phyloP scores from a whole-genome alignment of 2,329 filamentous ascomycete species.

The Byssoonygena ceratinophila region DNA sequence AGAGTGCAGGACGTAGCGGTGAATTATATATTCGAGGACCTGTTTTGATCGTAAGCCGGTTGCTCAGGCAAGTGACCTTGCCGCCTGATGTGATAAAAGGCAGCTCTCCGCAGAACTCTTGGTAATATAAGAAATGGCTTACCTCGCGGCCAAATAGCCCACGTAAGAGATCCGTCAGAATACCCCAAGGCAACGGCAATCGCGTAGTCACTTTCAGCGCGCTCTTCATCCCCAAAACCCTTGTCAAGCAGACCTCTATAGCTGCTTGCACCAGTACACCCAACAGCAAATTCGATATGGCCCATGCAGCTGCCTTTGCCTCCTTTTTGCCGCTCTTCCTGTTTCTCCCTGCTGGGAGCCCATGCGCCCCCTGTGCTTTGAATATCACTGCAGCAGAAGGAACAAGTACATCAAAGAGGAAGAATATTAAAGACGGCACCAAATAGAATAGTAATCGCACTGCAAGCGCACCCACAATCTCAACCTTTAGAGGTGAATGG shows the following conservation, averaged over 20 bases:
- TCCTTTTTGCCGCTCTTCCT: slow-evolving; percentile 33
- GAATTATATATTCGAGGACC: slow-evolving; percentile 60
- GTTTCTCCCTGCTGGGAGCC: slow-evolving; percentile 37
- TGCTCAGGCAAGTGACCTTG: too few species aligned
- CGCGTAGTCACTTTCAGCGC: slow-evolving; percentile 48
- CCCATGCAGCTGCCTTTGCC: slow-evolving; percentile 44
- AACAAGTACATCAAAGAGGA: slow-evolving; percentile 59
- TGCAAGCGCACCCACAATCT: slow-evolving; percentile 58
- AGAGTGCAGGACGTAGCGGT: slow-evolving; percentile 61
- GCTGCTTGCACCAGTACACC: slow-evolving; percentile 44
- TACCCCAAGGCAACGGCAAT: slow-evolving; percentile 53
- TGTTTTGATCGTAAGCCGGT: slow-evolving; percentile 24
- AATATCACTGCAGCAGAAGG: slow-evolving; percentile 58
- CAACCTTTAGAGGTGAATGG: slow-evolving; percentile 63
- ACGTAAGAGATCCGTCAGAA: slow-evolving; percentile 45
- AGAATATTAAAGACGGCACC: slow-evolving; percentile 59
- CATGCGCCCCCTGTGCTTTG: slow-evolving; percentile 53
- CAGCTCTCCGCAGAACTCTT: background rate
- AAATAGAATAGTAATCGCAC: slow-evolving; percentile 62
- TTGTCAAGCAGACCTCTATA: slow-evolving; percentile 47
- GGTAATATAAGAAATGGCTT: slow-evolving; percentile 16
- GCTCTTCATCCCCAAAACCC: slow-evolving; percentile 44
- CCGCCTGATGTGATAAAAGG: too few species aligned
- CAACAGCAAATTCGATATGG: slow-evolving; percentile 46
- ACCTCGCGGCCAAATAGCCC: slow-evolving; percentile 50